A percentile compares a stretch with the other conserved stretches of the same genome.
These are phyloP conservation scores for Elymus sibiricus DNA, from an alignment of 176 grass and related monocot genomes.

Conservation along the genomic window DNA sequence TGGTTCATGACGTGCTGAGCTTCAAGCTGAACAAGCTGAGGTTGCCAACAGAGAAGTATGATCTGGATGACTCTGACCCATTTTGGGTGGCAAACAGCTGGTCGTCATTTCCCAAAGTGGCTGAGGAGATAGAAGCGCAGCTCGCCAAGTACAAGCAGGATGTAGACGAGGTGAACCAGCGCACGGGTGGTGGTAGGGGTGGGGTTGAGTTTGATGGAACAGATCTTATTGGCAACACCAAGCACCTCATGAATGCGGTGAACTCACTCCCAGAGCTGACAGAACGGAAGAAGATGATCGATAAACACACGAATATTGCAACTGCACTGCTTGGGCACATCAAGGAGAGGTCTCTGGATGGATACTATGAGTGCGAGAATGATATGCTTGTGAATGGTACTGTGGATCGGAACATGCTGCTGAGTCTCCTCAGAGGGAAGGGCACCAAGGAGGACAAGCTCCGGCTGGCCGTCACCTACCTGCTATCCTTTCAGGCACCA, in stretches of 20 bases:
- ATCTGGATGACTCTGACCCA: constrained; percentile 78
- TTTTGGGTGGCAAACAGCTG: constrained; percentile 90
- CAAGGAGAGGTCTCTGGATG: constrained; percentile 89
- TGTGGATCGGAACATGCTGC: constrained; percentile 58
- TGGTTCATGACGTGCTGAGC: constrained; percentile 78
- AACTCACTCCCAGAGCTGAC: constrained; percentile 91
- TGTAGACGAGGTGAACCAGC: constrained; percentile 89
- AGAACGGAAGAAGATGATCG: constrained; percentile 89
- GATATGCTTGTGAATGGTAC: constrained; percentile 77
- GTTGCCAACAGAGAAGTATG: constrained; percentile 62
- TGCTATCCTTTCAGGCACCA: constrained; percentile 76
- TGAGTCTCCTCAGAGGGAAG: constrained; percentile 75
- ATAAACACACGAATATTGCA: constrained; percentile 92
- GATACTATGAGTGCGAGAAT: constrained; percentile 72
- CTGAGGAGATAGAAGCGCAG: constrained; percentile 71
- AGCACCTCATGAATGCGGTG: constrained; percentile 88
- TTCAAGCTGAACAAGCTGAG: constrained; percentile 74
- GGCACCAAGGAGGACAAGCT: constrained; percentile 92
- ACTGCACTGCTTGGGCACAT: constrained; percentile 77
- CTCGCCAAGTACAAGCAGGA: constrained; percentile 95
- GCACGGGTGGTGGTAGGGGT: constrained; percentile 56
- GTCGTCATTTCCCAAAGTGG: constrained; percentile 82
- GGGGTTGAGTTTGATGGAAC: constrained; percentile 92
- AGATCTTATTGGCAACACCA: constrained; percentile 90
- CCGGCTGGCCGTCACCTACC: constrained; percentile 77